Conservation (phyloP, 2,329 filamentous ascomycete genomes). For the Hymenoscyphus occultus region DNA sequence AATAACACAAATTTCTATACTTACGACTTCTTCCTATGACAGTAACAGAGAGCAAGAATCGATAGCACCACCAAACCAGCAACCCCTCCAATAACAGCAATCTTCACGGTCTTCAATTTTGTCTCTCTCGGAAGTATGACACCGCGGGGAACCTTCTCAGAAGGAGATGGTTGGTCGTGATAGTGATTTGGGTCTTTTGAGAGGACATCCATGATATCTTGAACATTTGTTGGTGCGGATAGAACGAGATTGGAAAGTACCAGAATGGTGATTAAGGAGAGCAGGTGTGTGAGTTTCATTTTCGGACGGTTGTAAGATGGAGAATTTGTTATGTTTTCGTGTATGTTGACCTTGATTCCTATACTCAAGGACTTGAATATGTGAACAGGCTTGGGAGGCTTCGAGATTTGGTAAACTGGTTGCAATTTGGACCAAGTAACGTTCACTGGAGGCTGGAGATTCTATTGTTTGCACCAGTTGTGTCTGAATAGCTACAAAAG, state of each 20-base stretch:
- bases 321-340: too few relatives aligned
- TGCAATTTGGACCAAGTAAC: too few relatives aligned
- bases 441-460: too few relatives aligned
- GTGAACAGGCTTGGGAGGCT: too few relatives aligned
- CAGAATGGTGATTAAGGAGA: background rate
- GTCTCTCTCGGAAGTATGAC: background rate
- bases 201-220: background rate
- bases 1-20: background rate
- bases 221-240: background rate
- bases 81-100: background rate
- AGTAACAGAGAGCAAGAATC: background rate
- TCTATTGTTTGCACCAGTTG: too few relatives aligned
- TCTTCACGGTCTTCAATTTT: background rate
- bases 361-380: too few relatives aligned
- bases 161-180: background rate
- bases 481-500: too few relatives aligned
- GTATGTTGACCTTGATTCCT: too few relatives aligned
- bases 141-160: background rate
- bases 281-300: background rate
- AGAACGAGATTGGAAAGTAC: background rate
- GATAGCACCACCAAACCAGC: background rate
- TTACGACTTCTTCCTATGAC: background rate
- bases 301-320: background rate
- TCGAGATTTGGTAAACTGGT: too few relatives aligned
- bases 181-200: background rate